Conservation (phyloP, 257 asterid genomes). For the Nicotiana noctiflora region DNA sequence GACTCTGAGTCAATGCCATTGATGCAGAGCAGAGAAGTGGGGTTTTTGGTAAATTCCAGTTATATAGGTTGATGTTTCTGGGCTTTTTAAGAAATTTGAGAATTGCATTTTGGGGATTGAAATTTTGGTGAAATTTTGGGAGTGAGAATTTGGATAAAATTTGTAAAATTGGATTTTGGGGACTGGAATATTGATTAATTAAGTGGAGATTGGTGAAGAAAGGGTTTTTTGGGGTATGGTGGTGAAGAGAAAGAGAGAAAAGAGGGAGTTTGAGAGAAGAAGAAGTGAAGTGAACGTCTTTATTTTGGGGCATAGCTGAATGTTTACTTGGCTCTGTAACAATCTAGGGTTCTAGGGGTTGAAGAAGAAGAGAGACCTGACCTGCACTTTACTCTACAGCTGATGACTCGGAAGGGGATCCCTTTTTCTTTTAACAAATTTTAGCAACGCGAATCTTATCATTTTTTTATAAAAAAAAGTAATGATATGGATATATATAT, state of each 20-base stretch:
- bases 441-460: no score
- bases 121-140: conserved; percentile 7
- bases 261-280: conserved; percentile 56
- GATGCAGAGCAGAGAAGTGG: conserved; percentile 71
- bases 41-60: conserved; percentile 22
- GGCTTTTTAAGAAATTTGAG: conserved; percentile 9
- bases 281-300: conserved; percentile 48
- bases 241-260: conserved; percentile 16
- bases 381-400: no score
- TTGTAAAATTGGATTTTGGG: conserved; percentile 24
- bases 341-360: neutral
- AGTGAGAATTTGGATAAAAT: conserved; percentile 33
- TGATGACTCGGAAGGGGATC: no score
- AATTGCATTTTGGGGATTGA: conserved; percentile 23
- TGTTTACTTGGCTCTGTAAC: neutral
- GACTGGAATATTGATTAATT: conserved; percentile 15
- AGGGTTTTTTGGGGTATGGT: conserved; percentile 10
- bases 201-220: conserved; percentile 18
- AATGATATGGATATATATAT: no score
- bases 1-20: conserved; percentile 23
- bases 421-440: no score
- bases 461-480: no score
- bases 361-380: no score
- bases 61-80: conserved; percentile 15
- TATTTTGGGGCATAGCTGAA: conserved; percentile 46